Percentiles rank a stretch among this genome's conserved stretches.
Conservation (phyloP, 108 stramenopile genomes). For the Schizochytrium sp. region DNA sequence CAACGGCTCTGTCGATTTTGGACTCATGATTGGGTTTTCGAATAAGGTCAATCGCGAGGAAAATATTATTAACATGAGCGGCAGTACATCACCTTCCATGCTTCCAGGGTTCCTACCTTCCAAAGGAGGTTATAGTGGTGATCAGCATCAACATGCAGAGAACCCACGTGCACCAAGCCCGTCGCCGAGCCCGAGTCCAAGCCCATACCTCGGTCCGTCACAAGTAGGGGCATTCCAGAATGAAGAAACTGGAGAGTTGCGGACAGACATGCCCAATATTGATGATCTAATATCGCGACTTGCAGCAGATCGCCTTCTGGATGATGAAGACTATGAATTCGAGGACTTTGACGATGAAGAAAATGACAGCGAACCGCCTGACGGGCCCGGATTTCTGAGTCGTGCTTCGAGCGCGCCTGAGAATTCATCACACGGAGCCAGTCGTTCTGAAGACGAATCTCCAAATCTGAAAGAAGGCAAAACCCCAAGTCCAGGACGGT, state of each 20-base stretch:
- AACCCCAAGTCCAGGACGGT: not conserved
- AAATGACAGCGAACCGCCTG: not conserved
- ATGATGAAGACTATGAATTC: not conserved
- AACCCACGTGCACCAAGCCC: no score
- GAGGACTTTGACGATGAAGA: not conserved
- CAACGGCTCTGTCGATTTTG: conserved; percentile 54
- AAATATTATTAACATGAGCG: not conserved
- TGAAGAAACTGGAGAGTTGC: not conserved
- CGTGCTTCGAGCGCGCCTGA: no score
- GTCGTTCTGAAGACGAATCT: no score
- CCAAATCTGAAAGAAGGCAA: not conserved
- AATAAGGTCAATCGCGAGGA: not conserved
- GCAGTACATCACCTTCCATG: not conserved
- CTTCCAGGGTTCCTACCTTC: not conserved
- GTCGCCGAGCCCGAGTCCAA: no score
- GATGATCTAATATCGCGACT: conserved; percentile 12
- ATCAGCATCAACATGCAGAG: not conserved
- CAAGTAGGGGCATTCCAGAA: not conserved
- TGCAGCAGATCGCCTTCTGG: not conserved
- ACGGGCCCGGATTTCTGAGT: not conserved
- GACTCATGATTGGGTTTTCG: conserved; percentile 51
- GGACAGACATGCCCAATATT: not conserved
- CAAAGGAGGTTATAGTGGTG: not conserved
- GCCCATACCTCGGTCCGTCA: no score
- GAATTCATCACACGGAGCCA: no score